These are phyloP conservation scores for Fusarium pseudonygamai DNA, from an alignment of 2,329 filamentous ascomycete genomes.

Conservation along the genomic window DNA sequence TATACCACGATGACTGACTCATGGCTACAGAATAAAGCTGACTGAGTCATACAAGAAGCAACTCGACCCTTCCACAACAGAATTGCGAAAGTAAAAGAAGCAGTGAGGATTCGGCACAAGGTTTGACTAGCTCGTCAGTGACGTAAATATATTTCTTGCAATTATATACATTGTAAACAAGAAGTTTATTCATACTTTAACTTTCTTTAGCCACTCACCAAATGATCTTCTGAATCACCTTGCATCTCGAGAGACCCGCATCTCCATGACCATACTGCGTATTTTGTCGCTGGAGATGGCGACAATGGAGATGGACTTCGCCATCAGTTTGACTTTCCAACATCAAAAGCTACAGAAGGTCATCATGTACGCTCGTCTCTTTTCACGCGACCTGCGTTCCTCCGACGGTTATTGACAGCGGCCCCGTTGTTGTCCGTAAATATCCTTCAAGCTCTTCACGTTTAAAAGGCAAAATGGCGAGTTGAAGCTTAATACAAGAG, in stretches of 20 bases:
- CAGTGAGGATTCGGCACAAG: neutral
- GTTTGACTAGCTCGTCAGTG: accelerated
- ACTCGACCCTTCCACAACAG: neutral
- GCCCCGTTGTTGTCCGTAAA: accelerated
- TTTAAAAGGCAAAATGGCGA: accelerated
- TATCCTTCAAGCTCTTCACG: neutral
- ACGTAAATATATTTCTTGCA: accelerated
- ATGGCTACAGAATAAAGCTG: no score
- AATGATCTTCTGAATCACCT: neutral
- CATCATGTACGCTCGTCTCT: neutral
- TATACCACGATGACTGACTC: no score
- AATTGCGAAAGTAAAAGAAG: no score
- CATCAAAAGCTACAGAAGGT: neutral
- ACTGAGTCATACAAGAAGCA: no score
- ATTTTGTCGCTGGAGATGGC: no score
- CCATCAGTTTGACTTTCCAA: no score
- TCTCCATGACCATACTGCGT: no score
- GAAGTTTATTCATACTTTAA: no score
- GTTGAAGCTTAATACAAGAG: neutral
- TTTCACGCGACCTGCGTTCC: accelerated
- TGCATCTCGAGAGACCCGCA: neutral
- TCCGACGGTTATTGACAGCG: accelerated
- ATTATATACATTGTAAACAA: neutral
- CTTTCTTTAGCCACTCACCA: neutral
- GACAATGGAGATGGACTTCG: accelerated